Percentiles rank a stretch among this genome's conserved stretches.
Conservation (phyloP, 1,139 yeast species). For the Taphrina wiesneri region DNA sequence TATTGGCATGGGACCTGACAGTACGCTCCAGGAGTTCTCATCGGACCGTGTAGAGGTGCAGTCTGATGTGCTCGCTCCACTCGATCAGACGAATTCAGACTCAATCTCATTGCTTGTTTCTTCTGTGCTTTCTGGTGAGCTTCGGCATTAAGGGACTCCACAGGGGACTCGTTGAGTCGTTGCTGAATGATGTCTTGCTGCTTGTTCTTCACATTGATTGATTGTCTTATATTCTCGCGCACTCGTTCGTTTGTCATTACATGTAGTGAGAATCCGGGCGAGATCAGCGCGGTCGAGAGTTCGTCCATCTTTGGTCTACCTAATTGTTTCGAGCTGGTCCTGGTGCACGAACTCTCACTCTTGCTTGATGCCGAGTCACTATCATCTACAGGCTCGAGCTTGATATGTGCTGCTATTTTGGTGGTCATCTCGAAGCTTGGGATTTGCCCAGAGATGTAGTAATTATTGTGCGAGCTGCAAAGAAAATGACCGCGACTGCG, state of each 20-base stretch:
- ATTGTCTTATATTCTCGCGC: not conserved
- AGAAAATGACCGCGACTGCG: not conserved
- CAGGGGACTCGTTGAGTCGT: not conserved
- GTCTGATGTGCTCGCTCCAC: constrained; percentile 1
- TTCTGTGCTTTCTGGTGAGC: not conserved
- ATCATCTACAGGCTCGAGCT: not conserved
- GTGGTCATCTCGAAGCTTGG: not conserved
- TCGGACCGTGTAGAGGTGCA: not conserved
- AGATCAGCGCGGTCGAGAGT: not conserved
- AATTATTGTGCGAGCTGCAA: not conserved
- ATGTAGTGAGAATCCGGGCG: constrained; percentile 2
- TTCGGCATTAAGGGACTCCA: not conserved
- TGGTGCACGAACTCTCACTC: not conserved
- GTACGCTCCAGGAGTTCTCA: not conserved
- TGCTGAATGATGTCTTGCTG: constrained; percentile 12
- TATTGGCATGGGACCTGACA: not conserved
- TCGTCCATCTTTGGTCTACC: not conserved
- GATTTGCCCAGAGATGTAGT: not conserved
- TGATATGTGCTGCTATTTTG: not conserved
- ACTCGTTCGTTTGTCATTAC: not conserved
- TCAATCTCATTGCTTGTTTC: not conserved
- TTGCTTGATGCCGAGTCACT: not conserved
- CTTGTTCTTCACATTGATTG: not conserved
- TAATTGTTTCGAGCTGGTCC: not conserved
- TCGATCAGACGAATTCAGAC: not conserved